phyloP scores from a whole-genome alignment of 441 rosid species.

The Gossypium davidsonii region DNA sequence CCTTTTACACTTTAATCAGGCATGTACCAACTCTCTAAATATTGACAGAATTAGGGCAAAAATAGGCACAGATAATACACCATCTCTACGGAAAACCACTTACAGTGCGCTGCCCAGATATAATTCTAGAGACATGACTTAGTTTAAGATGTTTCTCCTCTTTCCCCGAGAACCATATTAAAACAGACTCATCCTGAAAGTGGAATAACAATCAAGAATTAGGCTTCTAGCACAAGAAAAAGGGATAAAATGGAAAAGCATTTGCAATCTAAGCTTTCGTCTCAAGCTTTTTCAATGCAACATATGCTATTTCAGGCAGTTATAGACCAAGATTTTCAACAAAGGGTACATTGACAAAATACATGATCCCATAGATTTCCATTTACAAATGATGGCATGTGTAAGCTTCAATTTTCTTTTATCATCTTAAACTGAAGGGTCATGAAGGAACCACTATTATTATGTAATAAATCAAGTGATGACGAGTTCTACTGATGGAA shows the following conservation, averaged over 20 bases:
- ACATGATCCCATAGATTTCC: neutral
- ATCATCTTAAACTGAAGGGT: neutral
- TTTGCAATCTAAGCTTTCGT: neutral
- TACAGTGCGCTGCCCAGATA: conserved; percentile 98
- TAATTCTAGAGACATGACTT: conserved; percentile 83
- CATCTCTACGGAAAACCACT: conserved; percentile 26
- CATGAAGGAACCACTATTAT: neutral
- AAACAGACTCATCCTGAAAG: conserved; percentile 87
- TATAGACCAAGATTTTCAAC: neutral
- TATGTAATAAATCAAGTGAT: neutral
- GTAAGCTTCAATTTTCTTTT: neutral
- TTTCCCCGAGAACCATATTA: conserved; percentile 95
- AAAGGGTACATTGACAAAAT: neutral
- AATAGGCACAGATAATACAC: conserved; percentile 1
- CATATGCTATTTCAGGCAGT: neutral
- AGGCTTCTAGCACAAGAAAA: conserved; percentile 9
- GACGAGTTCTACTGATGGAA: neutral
- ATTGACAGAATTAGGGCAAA: conserved; percentile 1
- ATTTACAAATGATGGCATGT: neutral
- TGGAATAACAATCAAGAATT: conserved; percentile 14
- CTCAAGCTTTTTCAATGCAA: neutral
- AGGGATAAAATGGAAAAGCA: neutral
- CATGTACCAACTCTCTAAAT: neutral
- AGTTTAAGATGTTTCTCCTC: conserved; percentile 91
- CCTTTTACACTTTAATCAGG: neutral